Evolutionary conservation across 2,329 filamentous ascomycete genomes (phyloP).

Genomic region (Arthrobotrys sinensis): DNA sequence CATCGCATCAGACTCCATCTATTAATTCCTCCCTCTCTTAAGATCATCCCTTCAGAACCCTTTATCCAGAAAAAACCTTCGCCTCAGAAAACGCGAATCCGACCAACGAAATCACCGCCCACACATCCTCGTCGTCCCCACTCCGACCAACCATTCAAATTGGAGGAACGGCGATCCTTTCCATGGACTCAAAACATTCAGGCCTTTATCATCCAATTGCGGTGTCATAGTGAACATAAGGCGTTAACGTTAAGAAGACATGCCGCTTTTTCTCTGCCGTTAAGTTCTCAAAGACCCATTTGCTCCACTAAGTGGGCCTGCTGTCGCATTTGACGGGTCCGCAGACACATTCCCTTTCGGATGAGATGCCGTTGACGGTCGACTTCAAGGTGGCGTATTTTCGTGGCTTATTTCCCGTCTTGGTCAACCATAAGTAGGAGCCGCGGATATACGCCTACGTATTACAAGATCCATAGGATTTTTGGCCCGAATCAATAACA

Average conservation of each 20-base stretch:
- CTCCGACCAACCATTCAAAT: slow-evolving; percentile 62
- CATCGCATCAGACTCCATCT: slow-evolving; percentile 15
- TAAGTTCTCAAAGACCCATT: background rate
- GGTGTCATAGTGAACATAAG: slow-evolving; percentile 3
- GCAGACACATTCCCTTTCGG: slow-evolving; percentile 10
- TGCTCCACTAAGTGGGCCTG: background rate
- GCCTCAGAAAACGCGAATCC: slow-evolving; percentile 13
- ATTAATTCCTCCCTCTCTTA: slow-evolving; percentile 12
- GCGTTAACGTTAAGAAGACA: background rate
- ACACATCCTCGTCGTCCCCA: slow-evolving; percentile 3
- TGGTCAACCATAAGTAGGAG: background rate
- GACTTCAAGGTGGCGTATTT: slow-evolving; percentile 18
- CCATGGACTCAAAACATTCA: slow-evolving; percentile 14
- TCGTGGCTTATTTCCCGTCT: slow-evolving; percentile 19
- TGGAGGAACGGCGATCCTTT: slow-evolving; percentile 53
- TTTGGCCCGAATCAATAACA: no score
- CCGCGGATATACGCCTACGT: background rate
- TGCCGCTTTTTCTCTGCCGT: slow-evolving; percentile 3
- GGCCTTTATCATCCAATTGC: slow-evolving; percentile 28
- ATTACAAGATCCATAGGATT: no score
- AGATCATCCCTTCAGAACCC: slow-evolving; percentile 10
- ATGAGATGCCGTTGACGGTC: slow-evolving; percentile 12
- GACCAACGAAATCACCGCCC: slow-evolving; percentile 29
- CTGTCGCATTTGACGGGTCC: slow-evolving; percentile 3
- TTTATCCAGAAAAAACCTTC: background rate